A percentile compares a stretch with the other conserved stretches of the same genome.
These are phyloP conservation scores for Schwanniomyces etchellsii DNA, from an alignment of 1,139 yeast species.

Conservation along the genomic window DNA sequence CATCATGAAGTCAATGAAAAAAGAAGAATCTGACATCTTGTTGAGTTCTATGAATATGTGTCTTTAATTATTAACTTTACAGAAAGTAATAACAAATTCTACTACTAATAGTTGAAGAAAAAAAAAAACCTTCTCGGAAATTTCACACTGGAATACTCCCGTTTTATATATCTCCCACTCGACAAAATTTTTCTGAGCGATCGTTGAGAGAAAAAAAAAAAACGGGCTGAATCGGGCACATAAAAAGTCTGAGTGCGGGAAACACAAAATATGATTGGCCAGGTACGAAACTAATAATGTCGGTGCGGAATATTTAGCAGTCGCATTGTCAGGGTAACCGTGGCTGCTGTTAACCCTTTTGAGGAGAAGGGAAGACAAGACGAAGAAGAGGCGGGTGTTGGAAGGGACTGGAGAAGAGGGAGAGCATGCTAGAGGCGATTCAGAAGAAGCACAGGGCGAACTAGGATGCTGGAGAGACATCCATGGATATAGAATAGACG, in stretches of 20 bases:
- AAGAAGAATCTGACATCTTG: constrained; percentile 22
- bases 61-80: constrained; percentile 8
- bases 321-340: constrained; percentile 5
- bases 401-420: no score
- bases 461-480: not conserved
- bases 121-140: constrained; percentile 6
- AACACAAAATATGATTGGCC: not conserved
- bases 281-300: not conserved
- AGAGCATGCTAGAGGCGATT: no score
- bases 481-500: no score
- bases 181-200: constrained; percentile 4
- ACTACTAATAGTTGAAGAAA: constrained; percentile 4
- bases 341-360: not conserved
- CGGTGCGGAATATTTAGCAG: not conserved
- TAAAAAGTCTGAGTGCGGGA: not conserved
- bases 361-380: not conserved
- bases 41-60: constrained; percentile 1
- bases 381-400: not conserved
- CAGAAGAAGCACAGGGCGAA: not conserved
- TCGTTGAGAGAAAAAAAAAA: constrained; percentile 1
- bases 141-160: constrained; percentile 6
- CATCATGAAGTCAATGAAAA: constrained; percentile 42
- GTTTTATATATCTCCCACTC: constrained; percentile 3
- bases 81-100: not conserved
- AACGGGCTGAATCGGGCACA: constrained; percentile 5